phyloP scores from a whole-genome alignment of 345 rosid genomes.

The Litchi chinensis region DNA sequence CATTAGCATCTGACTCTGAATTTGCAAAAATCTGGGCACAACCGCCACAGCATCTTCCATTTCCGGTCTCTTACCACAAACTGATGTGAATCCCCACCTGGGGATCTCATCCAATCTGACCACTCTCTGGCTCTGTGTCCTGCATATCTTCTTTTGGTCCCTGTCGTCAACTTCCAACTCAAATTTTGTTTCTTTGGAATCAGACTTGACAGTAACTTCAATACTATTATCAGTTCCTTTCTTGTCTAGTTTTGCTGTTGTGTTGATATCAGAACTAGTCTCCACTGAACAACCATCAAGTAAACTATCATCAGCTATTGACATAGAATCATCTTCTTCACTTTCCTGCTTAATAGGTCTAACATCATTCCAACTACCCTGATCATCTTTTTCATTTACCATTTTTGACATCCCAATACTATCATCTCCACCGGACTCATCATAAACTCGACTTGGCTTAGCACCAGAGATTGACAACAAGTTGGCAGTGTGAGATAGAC shows the following conservation, averaged over 20 bases:
- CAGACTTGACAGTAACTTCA: slow-evolving; percentile 21
- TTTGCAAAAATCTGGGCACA: slow-evolving; percentile 52
- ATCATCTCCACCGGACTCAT: slow-evolving; percentile 18
- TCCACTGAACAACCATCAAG: slow-evolving; percentile 25
- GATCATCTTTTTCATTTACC: not conserved
- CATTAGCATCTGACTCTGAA: slow-evolving; percentile 35
- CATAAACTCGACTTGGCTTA: slow-evolving; percentile 17
- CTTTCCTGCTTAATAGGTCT: slow-evolving; percentile 1
- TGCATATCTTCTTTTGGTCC: slow-evolving; percentile 38
- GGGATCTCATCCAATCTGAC: slow-evolving; percentile 37
- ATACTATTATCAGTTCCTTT: slow-evolving; percentile 9
- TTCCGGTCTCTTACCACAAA: slow-evolving; percentile 71
- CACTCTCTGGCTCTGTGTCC: slow-evolving; percentile 37
- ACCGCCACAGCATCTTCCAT: slow-evolving; percentile 78
- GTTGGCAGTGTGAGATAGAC: slow-evolving; percentile 23
- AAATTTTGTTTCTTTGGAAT: not conserved
- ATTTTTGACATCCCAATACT: not conserved
- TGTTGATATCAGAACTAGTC: slow-evolving; percentile 25
- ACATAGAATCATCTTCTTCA: slow-evolving; percentile 21
- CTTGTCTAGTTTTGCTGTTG: slow-evolving; percentile 7
- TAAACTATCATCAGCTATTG: slow-evolving; percentile 14
- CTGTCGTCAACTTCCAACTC: slow-evolving; percentile 21
- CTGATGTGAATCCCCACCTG: slow-evolving; percentile 62
- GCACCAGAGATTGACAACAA: slow-evolving; percentile 25
- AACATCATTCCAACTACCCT: slow-evolving; percentile 10